phyloP scores from a whole-genome alignment of 345 rosid species.

The Raphanus raphanistrum region DNA sequence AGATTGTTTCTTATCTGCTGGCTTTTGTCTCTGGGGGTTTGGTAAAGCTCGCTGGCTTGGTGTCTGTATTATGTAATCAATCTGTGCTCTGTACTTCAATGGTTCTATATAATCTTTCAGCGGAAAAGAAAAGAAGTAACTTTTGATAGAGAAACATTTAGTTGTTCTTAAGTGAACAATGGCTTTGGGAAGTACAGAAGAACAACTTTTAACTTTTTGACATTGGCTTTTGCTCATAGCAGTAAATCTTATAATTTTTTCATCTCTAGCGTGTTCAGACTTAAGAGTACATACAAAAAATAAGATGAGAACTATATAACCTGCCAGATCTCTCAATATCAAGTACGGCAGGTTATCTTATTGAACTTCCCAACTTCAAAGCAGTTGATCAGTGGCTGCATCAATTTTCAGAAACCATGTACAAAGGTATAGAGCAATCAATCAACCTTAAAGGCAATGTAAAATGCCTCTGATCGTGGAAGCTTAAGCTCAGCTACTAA shows the following conservation, averaged over 20 bases:
- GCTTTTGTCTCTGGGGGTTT: no score
- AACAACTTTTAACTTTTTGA: neutral
- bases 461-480: conserved; percentile 78
- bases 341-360: conserved; percentile 92
- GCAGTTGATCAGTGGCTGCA: neutral
- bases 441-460: neutral
- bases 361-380: conserved; percentile 88
- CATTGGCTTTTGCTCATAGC: neutral
- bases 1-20: no score
- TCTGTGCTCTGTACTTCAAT: no score
- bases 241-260: neutral
- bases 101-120: no score
- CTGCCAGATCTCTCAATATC: conserved; percentile 98
- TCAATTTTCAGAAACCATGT: no score
- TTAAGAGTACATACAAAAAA: conserved; percentile 3
- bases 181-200: neutral
- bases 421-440: neutral
- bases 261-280: neutral
- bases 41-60: no score
- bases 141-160: neutral
- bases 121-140: no score
- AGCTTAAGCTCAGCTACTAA: conserved; percentile 97
- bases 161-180: neutral
- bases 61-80: no score
- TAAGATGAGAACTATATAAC: conserved; percentile 40